These are phyloP conservation scores for Delitschia confertaspora DNA, from an alignment of 495 filamentous ascomycete species.

Conservation along the genomic window DNA sequence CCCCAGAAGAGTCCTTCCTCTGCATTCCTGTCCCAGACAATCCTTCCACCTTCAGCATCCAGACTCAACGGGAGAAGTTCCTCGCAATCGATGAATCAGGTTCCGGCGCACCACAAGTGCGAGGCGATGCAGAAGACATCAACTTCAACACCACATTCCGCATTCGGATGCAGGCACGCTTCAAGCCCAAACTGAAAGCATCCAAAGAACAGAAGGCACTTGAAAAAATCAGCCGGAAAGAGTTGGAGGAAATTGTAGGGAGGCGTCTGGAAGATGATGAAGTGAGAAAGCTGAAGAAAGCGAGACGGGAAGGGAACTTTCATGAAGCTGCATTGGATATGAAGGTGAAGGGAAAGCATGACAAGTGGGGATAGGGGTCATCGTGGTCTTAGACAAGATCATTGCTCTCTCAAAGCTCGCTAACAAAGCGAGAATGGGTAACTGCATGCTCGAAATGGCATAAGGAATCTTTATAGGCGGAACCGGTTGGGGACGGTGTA, in stretches of 20 bases:
- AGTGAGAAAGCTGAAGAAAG: slow-evolving; percentile 71
- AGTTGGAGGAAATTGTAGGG: slow-evolving; percentile 77
- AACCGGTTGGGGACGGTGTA: no score
- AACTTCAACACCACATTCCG: slow-evolving; percentile 69
- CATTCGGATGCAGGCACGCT: slow-evolving; percentile 89
- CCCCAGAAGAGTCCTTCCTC: slow-evolving; percentile 68
- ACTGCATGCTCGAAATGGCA: no score
- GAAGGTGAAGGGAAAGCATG: slow-evolving; percentile 90
- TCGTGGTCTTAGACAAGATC: no score
- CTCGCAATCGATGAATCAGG: slow-evolving; percentile 31
- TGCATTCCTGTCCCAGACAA: slow-evolving; percentile 29
- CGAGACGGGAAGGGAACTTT: slow-evolving; percentile 78
- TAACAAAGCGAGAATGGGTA: no score
- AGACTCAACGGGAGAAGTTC: slow-evolving; percentile 33
- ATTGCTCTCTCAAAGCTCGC: no score
- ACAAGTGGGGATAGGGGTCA: no score
- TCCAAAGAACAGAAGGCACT: slow-evolving; percentile 68
- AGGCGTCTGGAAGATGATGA: slow-evolving; percentile 73
- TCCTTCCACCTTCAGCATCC: slow-evolving; percentile 28
- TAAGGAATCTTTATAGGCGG: no score
- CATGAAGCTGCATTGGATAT: slow-evolving; percentile 83
- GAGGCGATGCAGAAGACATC: slow-evolving; percentile 66
- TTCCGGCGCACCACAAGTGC: slow-evolving; percentile 34
- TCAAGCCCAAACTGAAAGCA: slow-evolving; percentile 73
- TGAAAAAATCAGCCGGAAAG: slow-evolving; percentile 77